Evolutionary conservation across 192 early-diverging fungal species (phyloP).

Genomic region (Oehlia diaphana): DNA sequence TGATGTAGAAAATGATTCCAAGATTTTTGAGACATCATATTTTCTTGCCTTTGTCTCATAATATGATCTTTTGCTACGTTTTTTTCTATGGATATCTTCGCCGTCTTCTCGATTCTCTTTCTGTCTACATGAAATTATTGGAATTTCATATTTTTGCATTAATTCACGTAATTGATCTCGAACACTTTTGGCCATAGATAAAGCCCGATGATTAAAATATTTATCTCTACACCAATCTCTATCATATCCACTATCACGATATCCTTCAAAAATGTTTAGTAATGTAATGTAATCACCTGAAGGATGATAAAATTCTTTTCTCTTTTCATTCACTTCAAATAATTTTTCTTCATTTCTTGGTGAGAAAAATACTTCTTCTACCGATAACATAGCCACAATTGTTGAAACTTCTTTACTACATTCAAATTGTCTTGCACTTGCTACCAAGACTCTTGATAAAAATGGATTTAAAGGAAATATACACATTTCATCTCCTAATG

Average conservation of each 20-base stretch:
- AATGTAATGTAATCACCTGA: conserved; percentile 94
- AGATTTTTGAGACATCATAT: conserved; percentile 50
- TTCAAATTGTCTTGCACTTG: conserved; percentile 67
- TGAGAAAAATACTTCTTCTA: conserved; percentile 85
- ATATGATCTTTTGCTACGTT: conserved; percentile 50
- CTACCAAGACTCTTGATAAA: conserved; percentile 85
- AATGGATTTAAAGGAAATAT: conserved; percentile 90
- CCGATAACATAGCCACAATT: conserved; percentile 92
- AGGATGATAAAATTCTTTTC: conserved; percentile 81
- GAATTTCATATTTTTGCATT: conserved; percentile 76
- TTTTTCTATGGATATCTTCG: conserved; percentile 59
- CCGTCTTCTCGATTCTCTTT: conserved; percentile 11
- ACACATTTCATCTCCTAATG: conserved; percentile 85
- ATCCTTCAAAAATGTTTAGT: conserved; percentile 77
- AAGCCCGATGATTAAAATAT: conserved; percentile 78
- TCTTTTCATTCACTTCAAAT: conserved; percentile 77
- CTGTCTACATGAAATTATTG: conserved; percentile 19
- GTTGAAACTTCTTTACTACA: conserved; percentile 88
- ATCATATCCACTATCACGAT: conserved; percentile 65
- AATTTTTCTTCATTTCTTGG: conserved; percentile 75
- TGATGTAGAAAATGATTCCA: conserved; percentile 83
- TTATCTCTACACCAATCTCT: conserved; percentile 91
- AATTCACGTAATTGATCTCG: conserved; percentile 87
- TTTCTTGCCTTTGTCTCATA: not conserved
- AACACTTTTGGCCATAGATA: conserved; percentile 80